Evolutionary conservation across 305 asterid species (phyloP), one percentile per base, ranked within the genome.

Genomic region (Fraxinus baroniana): DNA sequence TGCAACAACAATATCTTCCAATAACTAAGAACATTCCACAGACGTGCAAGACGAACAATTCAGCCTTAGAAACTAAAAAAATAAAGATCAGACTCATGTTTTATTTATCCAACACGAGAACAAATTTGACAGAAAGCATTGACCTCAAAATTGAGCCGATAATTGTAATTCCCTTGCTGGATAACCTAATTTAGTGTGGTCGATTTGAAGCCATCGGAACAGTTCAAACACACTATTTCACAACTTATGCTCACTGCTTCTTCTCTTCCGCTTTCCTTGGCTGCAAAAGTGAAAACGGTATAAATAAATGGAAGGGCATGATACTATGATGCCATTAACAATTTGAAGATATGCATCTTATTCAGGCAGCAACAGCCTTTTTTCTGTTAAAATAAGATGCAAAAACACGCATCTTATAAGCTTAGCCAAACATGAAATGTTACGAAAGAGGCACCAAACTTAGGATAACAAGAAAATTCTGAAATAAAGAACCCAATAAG

Each of bases 251-350:
- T 83, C 84, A 91, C 81, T 88, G 89, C 84, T 83, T 84, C 88
- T 92, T 93, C 84, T 92, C 97, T 88, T 93, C 95, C 72, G 97
- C 97, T 86, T 90, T 92, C 88, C 64, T 91, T 37, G 97, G 97
- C 97, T 93, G 92, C 85, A 86, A 86, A 37, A 71, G 78, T n/a
- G 78, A 7, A 13, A 80, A 3, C 64, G 33, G 30, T 35, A 73
- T 74, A 30, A 79, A 20, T 12, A 36, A 5, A 28, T 76, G 12
- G 20, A 64, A 15, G 10, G 28, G 80, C 35, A 52, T 37, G 1
- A 9, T 46, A 32, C 13, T n/a, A 73, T 0, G 3, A 46, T 55
- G 60, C 60, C 5, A 32, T 24, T 46, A 35, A 2, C 36, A 57
- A 60, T 26, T 60, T n/a, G 55, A 7, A 49, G 15, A 57, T 49